phyloP scores from a whole-genome alignment of 768 basidiomycete species.

The Symmetrospora coprosmae region DNA sequence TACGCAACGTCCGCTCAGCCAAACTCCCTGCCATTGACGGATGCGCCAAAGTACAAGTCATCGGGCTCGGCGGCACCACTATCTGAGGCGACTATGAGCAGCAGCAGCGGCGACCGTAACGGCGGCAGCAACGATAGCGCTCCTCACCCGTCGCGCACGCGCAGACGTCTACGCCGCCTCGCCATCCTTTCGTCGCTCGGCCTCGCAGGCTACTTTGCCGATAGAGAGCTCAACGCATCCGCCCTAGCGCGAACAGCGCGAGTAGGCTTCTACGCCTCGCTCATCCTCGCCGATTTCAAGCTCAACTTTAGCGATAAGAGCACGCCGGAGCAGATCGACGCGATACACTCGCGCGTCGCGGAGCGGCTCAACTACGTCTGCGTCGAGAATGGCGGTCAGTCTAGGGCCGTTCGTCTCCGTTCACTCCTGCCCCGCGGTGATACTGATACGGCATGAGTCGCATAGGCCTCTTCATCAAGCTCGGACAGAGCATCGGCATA shows the following conservation, averaged over 20 bases:
- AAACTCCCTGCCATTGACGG: no score
- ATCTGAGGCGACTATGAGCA: no score
- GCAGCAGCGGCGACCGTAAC: not conserved
- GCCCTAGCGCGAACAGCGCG: not conserved
- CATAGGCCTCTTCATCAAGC: constrained; percentile 63
- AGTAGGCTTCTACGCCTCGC: constrained; percentile 30
- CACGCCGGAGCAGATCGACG: constrained; percentile 57
- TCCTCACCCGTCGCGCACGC: not conserved
- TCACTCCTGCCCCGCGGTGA: not conserved
- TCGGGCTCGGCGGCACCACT: no score
- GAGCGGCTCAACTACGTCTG: constrained; percentile 60
- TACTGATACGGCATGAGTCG: not conserved
- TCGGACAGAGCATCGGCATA: constrained; percentile 68
- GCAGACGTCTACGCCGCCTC: not conserved
- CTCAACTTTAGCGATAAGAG: constrained; percentile 60
- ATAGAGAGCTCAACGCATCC: constrained; percentile 17
- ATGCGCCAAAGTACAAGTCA: no score
- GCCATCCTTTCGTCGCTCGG: not conserved
- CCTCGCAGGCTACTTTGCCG: not conserved
- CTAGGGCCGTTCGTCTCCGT: no score
- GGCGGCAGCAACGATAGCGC: not conserved
- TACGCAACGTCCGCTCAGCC: no score
- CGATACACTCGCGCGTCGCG: constrained; percentile 72
- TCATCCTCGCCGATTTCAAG: constrained; percentile 54
- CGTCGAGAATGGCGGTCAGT: constrained; percentile 52